Evolutionary conservation across 2,329 filamentous ascomycete genomes (phyloP).

Genomic region (Penicillium fuscoglaucum): DNA sequence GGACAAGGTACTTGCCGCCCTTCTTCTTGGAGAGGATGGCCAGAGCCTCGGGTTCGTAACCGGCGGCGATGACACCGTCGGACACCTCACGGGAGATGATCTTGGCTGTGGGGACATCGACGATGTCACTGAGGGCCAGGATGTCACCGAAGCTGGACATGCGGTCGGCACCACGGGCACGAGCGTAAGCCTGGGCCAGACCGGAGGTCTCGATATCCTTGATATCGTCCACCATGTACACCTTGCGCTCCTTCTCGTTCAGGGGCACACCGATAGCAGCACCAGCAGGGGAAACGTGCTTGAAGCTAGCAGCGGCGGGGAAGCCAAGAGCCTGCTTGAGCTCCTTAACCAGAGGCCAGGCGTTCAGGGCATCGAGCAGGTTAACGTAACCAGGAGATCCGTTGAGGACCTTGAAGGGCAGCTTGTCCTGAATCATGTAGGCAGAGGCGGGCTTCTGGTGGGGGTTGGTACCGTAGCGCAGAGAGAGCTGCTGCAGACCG

Average conservation of each 20-base stretch:
- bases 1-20: constrained; percentile 91
- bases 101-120: constrained; percentile 90
- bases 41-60: constrained; percentile 79
- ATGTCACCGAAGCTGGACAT: constrained; percentile 99
- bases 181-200: constrained; percentile 91
- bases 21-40: constrained; percentile 97
- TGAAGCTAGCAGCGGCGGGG: constrained; percentile 95
- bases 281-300: constrained; percentile 96
- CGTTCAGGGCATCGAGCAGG: constrained; percentile 91
- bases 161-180: constrained; percentile 90
- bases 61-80: constrained; percentile 91
- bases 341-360: constrained; percentile 96
- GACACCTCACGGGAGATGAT: constrained; percentile 98
- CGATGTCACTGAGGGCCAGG: constrained; percentile 86
- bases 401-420: constrained; percentile 93
- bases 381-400: constrained; percentile 97
- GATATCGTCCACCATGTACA: constrained; percentile 98
- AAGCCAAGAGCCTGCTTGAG: constrained; percentile 83
- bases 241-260: constrained; percentile 84
- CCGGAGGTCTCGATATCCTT: constrained; percentile 79
- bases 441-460: constrained; percentile 97
- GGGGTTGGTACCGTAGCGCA: constrained; percentile 95
- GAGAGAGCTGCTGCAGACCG: constrained; percentile 76
- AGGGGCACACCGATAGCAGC: constrained; percentile 91
- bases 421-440: constrained; percentile 67